Percentiles rank a stretch among this genome's conserved stretches.
Evolutionary conservation across 208 protist species (phyloP).

Genomic region (Porcisia hertigi): DNA sequence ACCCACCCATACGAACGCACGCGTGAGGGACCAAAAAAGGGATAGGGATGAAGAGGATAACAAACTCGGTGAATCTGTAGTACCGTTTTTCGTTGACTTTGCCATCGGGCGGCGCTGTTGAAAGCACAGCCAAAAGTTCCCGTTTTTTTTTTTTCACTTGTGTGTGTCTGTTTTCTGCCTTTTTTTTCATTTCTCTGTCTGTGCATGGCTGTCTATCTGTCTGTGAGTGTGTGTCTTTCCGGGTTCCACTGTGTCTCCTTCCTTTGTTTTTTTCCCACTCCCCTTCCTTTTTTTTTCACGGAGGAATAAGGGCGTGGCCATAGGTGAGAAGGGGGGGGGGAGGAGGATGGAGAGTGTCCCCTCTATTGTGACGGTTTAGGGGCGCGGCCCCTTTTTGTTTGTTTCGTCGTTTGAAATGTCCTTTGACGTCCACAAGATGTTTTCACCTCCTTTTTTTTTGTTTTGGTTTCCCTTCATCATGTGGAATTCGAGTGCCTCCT

Average conservation of each 20-base stretch:
- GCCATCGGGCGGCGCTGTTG: too few relatives aligned
- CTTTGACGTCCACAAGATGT: too few relatives aligned
- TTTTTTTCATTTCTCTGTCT: constrained; percentile 1
- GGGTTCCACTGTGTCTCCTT: neutral
- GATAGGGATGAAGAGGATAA: too few relatives aligned
- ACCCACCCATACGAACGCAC: too few relatives aligned
- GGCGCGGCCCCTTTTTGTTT: neutral
- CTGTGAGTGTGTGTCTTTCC: too few relatives aligned
- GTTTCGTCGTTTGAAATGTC: too few relatives aligned
- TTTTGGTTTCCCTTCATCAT: neutral
- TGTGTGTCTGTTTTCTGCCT: neutral
- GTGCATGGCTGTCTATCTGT: neutral
- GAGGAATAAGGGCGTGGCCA: too few relatives aligned
- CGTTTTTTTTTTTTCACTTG: neutral
- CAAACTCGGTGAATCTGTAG: too few relatives aligned
- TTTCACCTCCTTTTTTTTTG: neutral
- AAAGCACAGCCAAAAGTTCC: too few relatives aligned
- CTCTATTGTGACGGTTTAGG: neutral
- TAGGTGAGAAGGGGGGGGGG: too few relatives aligned
- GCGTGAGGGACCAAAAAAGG: too few relatives aligned
- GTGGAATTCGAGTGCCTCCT: neutral
- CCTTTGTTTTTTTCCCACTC: neutral
- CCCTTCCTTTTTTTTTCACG: neutral
- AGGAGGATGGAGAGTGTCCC: too few relatives aligned
- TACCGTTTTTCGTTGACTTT: neutral